Conservation (phyloP, 495 filamentous ascomycete species). For the Penicillium mononematosum region DNA sequence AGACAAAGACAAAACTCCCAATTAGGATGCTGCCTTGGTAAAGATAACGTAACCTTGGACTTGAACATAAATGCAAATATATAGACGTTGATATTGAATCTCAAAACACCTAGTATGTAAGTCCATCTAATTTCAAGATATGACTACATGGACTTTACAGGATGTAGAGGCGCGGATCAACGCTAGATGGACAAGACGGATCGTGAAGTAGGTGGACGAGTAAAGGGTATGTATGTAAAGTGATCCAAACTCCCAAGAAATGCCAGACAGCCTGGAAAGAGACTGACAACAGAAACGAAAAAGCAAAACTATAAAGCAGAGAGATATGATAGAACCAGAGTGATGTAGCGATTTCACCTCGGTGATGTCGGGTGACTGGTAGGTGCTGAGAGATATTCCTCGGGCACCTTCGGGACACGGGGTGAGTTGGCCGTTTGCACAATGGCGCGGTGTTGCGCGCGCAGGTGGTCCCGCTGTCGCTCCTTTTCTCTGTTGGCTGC, state of each 20-base stretch:
- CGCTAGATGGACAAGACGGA: constrained; percentile 6
- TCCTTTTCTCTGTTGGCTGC: constrained; percentile 57
- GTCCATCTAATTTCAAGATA: constrained; percentile 5
- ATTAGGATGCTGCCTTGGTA: neutral
- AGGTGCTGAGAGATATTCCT: constrained; percentile 48
- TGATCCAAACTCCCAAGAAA: constrained; percentile 25
- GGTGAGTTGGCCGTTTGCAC: constrained; percentile 49
- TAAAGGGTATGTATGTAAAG: constrained; percentile 22
- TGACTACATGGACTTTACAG: constrained; percentile 23
- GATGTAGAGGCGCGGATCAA: constrained; percentile 6
- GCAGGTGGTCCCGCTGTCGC: constrained; percentile 57
- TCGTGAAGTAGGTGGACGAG: constrained; percentile 8
- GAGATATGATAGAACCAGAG: neutral
- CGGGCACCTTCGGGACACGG: constrained; percentile 64
- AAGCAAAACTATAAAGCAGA: neutral
- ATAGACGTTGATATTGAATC: neutral
- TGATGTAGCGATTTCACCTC: constrained; percentile 19
- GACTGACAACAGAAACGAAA: constrained; percentile 1
- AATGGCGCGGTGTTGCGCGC: constrained; percentile 49
- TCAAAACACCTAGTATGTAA: constrained; percentile 5
- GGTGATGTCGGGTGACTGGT: constrained; percentile 45
- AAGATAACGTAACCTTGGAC: too few relatives aligned
- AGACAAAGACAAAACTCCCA: neutral
- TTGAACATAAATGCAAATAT: constrained; percentile 3
- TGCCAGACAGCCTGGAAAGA: constrained; percentile 17